A percentile compares a stretch with the other conserved stretches of the same genome.
Evolutionary conservation across 768 basidiomycete genomes (phyloP).

Genomic region (Tricholoma terreum): DNA sequence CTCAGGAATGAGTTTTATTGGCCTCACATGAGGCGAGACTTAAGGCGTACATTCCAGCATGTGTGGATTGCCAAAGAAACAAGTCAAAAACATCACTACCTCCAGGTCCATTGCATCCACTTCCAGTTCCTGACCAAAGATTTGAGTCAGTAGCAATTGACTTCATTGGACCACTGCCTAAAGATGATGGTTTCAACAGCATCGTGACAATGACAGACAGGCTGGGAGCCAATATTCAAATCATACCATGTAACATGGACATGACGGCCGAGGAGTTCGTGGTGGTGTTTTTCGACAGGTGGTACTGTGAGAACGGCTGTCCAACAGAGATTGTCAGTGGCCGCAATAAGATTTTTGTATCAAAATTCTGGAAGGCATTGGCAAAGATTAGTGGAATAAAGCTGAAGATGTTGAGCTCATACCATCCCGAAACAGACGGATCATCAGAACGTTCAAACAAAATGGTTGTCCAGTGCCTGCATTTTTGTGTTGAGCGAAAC

Average conservation of each 20-base stretch:
- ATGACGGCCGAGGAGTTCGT: conserved; percentile 21
- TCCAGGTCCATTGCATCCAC: not conserved
- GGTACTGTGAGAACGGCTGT: conserved; percentile 16
- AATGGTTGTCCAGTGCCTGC: not conserved
- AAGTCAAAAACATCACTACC: not conserved
- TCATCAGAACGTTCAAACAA: not conserved
- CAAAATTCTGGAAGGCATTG: conserved; percentile 8
- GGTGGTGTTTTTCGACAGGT: conserved; percentile 18
- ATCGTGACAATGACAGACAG: conserved; percentile 18
- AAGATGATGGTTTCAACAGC: conserved; percentile 25
- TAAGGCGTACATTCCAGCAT: not conserved
- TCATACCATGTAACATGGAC: conserved; percentile 4
- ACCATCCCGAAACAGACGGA: not conserved
- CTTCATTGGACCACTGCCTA: conserved; percentile 9
- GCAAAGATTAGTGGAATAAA: not conserved
- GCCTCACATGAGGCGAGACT: not conserved
- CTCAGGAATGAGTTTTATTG: too few relatives aligned
- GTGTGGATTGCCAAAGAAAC: conserved; percentile 23
- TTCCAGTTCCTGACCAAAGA: not conserved
- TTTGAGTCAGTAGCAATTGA: not conserved
- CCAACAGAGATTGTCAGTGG: conserved; percentile 28
- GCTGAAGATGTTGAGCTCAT: not conserved
- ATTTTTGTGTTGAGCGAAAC: not conserved
- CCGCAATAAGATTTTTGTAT: conserved; percentile 31
- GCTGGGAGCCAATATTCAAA: conserved; percentile 4